Base-by-base conservation (phyloP, 1,284 basidiomycete genomes). In the Cryptococcus sp. region DNA sequence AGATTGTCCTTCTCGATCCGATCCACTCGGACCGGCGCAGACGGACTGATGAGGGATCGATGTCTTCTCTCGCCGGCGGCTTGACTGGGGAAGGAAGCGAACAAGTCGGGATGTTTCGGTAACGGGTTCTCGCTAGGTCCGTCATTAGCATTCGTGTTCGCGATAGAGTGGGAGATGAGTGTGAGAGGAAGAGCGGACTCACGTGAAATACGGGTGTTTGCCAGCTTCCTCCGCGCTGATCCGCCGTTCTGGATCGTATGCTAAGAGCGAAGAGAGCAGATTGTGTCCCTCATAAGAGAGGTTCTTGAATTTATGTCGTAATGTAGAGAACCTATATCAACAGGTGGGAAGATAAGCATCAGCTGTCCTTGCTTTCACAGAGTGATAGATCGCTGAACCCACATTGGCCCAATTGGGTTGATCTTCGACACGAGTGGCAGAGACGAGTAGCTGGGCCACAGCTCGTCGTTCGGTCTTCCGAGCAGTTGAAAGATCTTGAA, bases 91-190 rank as follows among this genome's bases (percentile, higher is more conserved):
- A 99, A 99, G 1, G 91, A 95, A 1, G 91, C 87, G 78, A 99
- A 99, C 54, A 95, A 81, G 72, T 97, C 93, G n/a, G 93, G 92
- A 76, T 99, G 95, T 71, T 99, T 98, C 0, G 96, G 95, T 42
- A 90, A 78, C 0, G 96, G 96, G 0, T 90, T 88, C 79, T 99
- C 96, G 5, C 91, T 94, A 70, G 5, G 13, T 35, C 31, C 7
- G 31, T 35, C 31, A 35, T 35, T 13, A 35, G 31, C 31, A 35
- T 10, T 35, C 6, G 3, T 25, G 25, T 25, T 3, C 25, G 6
- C 25, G 25, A 10, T 22, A 31, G 39, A 22, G 25, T 7, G 15
- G 13, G 20, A 44, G 44, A 31, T 5, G 10, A 31, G 5, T 5
- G 27, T 31, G 27, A 31, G 27, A 31, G 27, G 27, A 31, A 31